Evolutionary conservation across 2,329 filamentous ascomycete species (phyloP).

Genomic region (Pseudopithomyces maydicus): DNA sequence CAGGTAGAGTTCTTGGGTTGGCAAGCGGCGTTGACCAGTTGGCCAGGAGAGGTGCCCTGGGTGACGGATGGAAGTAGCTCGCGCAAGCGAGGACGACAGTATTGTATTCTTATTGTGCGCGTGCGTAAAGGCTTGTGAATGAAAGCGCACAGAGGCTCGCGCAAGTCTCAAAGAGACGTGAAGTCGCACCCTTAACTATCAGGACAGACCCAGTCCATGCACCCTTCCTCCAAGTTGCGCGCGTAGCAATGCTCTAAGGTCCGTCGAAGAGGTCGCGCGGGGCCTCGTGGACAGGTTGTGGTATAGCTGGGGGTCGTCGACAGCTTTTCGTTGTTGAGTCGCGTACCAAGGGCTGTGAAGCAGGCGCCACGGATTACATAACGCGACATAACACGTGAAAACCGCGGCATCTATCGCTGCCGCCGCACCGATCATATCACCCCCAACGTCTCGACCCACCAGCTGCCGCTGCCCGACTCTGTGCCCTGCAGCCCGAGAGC

Average conservation of each 20-base stretch:
- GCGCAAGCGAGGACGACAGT: slow-evolving; percentile 30
- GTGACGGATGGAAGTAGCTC: slow-evolving; percentile 12
- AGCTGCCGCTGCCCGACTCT: slow-evolving; percentile 21
- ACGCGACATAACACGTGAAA: slow-evolving; percentile 18
- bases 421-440: slow-evolving; percentile 31
- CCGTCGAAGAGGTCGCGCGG: slow-evolving; percentile 8
- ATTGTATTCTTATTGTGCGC: slow-evolving; percentile 28
- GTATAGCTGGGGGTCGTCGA: slow-evolving; percentile 1
- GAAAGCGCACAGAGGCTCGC: slow-evolving; percentile 11
- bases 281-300: slow-evolving; percentile 9
- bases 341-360: background rate
- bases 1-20: slow-evolving; percentile 8
- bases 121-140: slow-evolving; percentile 20
- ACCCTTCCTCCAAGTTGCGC: slow-evolving; percentile 20
- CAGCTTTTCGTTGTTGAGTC: background rate
- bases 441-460: slow-evolving; percentile 22
- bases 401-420: slow-evolving; percentile 16
- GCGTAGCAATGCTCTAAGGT: slow-evolving; percentile 21
- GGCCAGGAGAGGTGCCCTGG: background rate
- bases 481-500: slow-evolving; percentile 11
- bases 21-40: slow-evolving; percentile 5
- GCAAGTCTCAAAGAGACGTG: slow-evolving; percentile 32
- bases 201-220: slow-evolving; percentile 30
- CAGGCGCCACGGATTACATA: background rate
- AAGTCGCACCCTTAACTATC: slow-evolving; percentile 31